Evolutionary conservation across 768 basidiomycete genomes (phyloP), one percentile per base, ranked within the genome.

Genomic region (Russula dissimulans): DNA sequence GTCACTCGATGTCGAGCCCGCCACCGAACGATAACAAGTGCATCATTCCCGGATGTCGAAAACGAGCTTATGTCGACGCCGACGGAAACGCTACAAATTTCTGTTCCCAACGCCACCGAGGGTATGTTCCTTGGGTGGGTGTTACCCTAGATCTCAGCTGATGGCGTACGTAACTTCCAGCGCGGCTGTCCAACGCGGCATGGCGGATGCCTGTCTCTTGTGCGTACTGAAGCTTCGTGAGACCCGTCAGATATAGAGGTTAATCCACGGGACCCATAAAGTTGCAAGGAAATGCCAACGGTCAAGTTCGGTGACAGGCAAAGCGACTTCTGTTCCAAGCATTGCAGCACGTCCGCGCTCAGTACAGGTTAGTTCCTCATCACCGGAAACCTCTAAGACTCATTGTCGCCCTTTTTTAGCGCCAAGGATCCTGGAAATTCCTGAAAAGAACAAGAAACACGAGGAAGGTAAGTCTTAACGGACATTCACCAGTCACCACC

Each of bases 241-340:
- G 44, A 12, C 41, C 17, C 31, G n/a, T 46, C 7, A 29, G 42
- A 10, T 26, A 14, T 42, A 6, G 12, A 14, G 22, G 29, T 22
- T 22, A 44, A 41, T 51, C 31, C 14, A 38, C 12, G 38, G 3
- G 18, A 46, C 18, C 41, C 29, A 12, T 34, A 15, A 52, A 69
- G 69, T 11, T 69, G 69, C 18, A 44, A 22, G 29, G 32, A 58
- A 47, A 56, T 47, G 50, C 68, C 69, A 6, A 66, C 66, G 17
- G 53, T 56, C 36, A 34, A 52, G 6, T 36, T 69, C 12, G 62
- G 66, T 17, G 62, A 61, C n/a, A 60, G 60, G 18, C 41, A 50
- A 43, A 66, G 65, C 42, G 68, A 69, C 41, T 69, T 69, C 38
- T 69, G 69, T 42, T 69, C 69, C 8, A 62, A 46, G 36, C 55